Percentiles rank a stretch among this genome's conserved stretches.
Evolutionary conservation across 768 basidiomycete genomes (phyloP).

Genomic region (Termitomyces sp.): DNA sequence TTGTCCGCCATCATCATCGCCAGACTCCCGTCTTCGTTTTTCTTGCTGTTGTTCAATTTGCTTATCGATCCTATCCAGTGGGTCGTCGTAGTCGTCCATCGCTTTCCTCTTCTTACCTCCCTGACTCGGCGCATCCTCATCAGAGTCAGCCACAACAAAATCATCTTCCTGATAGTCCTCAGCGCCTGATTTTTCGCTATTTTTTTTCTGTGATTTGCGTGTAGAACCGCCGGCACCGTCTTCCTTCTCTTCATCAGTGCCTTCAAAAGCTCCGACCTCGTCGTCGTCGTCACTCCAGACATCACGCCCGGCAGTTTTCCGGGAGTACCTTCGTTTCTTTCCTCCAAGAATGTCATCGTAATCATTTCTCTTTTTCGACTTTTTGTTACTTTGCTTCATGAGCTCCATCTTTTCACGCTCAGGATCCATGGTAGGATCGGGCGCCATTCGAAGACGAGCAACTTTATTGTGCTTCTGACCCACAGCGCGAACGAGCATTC

Average conservation of each 20-base stretch:
- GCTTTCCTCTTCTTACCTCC: constrained; percentile 34
- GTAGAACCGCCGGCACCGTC: constrained; percentile 27
- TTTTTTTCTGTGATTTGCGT: constrained; percentile 43
- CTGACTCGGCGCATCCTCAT: constrained; percentile 49
- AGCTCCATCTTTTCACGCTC: constrained; percentile 70
- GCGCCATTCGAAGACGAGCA: constrained; percentile 71
- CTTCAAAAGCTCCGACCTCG: constrained; percentile 45
- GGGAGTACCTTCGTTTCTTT: constrained; percentile 39
- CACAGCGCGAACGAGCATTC: constrained; percentile 82
- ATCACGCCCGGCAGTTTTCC: constrained; percentile 34
- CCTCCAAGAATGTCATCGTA: constrained; percentile 45
- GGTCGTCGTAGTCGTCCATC: constrained; percentile 38
- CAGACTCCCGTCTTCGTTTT: constrained; percentile 33
- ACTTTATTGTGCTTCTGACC: constrained; percentile 82
- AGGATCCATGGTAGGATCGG: constrained; percentile 73
- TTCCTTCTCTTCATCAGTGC: constrained; percentile 59
- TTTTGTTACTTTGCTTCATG: constrained; percentile 57
- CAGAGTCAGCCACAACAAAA: constrained; percentile 76
- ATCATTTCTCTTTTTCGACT: constrained; percentile 53
- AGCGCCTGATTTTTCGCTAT: constrained; percentile 46
- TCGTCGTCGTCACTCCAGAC: constrained; percentile 69
- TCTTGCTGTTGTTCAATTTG: constrained; percentile 59
- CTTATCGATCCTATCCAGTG: constrained; percentile 67
- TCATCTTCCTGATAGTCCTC: constrained; percentile 81
- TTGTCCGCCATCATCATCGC: constrained; percentile 25